Conservation (phyloP, 345 rosid genomes). For the Aurinia saxatilis region DNA sequence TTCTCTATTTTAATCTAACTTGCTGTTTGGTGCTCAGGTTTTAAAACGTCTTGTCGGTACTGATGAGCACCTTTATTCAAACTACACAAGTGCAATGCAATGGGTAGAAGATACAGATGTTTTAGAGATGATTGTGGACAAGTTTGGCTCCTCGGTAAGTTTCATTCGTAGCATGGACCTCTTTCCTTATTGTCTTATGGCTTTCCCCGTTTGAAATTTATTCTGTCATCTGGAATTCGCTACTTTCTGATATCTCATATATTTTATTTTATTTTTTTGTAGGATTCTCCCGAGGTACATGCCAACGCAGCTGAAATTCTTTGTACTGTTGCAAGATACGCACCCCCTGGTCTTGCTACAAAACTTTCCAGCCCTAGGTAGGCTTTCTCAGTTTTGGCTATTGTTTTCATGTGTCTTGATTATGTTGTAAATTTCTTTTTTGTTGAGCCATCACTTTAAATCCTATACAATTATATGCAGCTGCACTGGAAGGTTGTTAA, state of each 20-base stretch:
- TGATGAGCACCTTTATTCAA: slow-evolving; percentile 83
- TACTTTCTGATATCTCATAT: background rate
- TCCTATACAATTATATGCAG: slow-evolving; percentile 34
- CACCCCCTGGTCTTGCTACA: slow-evolving; percentile 76
- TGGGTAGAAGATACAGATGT: slow-evolving; percentile 89
- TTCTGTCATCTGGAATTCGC: background rate
- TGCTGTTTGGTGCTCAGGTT: slow-evolving; percentile 43
- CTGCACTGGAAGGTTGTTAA: slow-evolving; percentile 72
- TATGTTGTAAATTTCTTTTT: background rate
- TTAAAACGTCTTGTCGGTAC: slow-evolving; percentile 79
- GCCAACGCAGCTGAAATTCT: slow-evolving; percentile 90
- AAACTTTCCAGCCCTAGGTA: slow-evolving; percentile 78
- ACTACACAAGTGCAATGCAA: slow-evolving; percentile 58
- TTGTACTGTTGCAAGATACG: slow-evolving; percentile 75
- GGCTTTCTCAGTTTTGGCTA: slow-evolving; percentile 14
- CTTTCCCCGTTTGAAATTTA: background rate
- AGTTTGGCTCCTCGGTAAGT: slow-evolving; percentile 90
- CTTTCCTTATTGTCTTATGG: background rate
- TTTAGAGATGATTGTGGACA: slow-evolving; percentile 83
- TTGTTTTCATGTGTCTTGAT: background rate
- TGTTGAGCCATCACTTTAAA: slow-evolving; percentile 1
- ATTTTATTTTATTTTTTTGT: slow-evolving; percentile 10
- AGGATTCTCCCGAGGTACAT: slow-evolving; percentile 94
- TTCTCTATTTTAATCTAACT: slow-evolving; percentile 1
- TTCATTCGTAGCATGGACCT: background rate